These are phyloP conservation scores for Aureobasidium sp. DNA, from an alignment of 2,329 filamentous ascomycete species.

Conservation along the genomic window DNA sequence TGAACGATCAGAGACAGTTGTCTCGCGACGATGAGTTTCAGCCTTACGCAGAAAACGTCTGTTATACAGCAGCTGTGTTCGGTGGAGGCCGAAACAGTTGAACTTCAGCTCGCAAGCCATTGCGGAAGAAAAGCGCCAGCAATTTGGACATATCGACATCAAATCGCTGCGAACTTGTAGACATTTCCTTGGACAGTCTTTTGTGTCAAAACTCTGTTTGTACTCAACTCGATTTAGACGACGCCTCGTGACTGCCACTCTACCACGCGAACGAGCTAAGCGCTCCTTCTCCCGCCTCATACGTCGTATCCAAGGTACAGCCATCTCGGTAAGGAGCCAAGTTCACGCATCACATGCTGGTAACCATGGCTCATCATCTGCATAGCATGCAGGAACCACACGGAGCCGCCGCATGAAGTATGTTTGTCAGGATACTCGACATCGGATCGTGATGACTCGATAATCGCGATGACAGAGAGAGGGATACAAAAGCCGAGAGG, in stretches of 20 bases:
- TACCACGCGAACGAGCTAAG: not conserved
- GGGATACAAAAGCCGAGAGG: conserved; percentile 3
- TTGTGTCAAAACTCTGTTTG: not conserved
- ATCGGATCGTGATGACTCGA: not conserved
- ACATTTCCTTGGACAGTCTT: not conserved
- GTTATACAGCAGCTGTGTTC: not conserved
- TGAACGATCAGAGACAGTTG: not conserved
- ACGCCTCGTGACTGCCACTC: not conserved
- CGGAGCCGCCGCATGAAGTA: not conserved
- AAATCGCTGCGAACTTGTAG: not conserved
- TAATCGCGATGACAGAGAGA: not conserved
- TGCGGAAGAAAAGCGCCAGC: not conserved
- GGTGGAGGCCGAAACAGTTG: not conserved
- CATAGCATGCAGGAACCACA: conserved; percentile 1
- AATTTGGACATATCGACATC: not conserved
- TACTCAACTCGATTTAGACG: not conserved
- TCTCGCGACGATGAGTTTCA: not conserved
- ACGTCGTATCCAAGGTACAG: not conserved
- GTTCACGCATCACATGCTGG: not conserved
- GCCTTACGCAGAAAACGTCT: not conserved
- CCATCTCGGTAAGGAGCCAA: not conserved
- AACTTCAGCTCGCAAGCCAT: not conserved
- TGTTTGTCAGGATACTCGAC: not conserved
- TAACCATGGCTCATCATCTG: not conserved
- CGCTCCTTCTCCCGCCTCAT: not conserved